A percentile compares a stretch with the other conserved stretches of the same genome.
phyloP scores from a whole-genome alignment of 306 rosid species.

The Quercus rubra region DNA sequence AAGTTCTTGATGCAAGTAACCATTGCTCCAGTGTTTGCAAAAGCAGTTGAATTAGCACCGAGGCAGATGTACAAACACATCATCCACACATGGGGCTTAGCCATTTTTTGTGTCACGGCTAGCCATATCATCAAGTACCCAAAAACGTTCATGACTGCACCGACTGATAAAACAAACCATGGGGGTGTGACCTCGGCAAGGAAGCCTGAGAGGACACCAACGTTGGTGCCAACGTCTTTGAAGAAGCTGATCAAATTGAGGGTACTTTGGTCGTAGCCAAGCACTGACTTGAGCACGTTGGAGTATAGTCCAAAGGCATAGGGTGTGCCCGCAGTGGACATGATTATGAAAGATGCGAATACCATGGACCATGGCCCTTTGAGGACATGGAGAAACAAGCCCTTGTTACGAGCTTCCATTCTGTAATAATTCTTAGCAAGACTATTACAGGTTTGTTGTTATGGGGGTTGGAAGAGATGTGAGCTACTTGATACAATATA shows the following conservation, averaged over 20 bases:
- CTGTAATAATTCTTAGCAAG: background rate
- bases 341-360: constrained; percentile 33
- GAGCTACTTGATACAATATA: background rate
- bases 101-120: constrained; percentile 35
- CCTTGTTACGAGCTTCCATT: background rate
- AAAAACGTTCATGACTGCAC: constrained; percentile 53
- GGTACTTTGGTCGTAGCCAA: constrained; percentile 45
- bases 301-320: constrained; percentile 49
- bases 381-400: constrained; percentile 20
- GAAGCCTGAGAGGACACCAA: constrained; percentile 33
- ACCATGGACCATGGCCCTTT: constrained; percentile 37
- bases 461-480: background rate
- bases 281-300: constrained; percentile 25
- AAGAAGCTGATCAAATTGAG: constrained; percentile 43
- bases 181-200: constrained; percentile 40
- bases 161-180: constrained; percentile 41
- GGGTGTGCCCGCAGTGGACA: constrained; percentile 44
- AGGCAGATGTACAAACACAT: constrained; percentile 73
- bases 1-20: constrained; percentile 80
- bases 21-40: constrained; percentile 66
- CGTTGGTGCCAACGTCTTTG: constrained; percentile 36
- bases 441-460: background rate
- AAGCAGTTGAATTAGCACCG: constrained; percentile 75
- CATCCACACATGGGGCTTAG: constrained; percentile 56
- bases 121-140: constrained; percentile 91